A percentile compares a stretch with the other conserved stretches of the same genome.
Evolutionary conservation across 768 basidiomycete species (phyloP).

Genomic region (Boletus vinaceobasis): DNA sequence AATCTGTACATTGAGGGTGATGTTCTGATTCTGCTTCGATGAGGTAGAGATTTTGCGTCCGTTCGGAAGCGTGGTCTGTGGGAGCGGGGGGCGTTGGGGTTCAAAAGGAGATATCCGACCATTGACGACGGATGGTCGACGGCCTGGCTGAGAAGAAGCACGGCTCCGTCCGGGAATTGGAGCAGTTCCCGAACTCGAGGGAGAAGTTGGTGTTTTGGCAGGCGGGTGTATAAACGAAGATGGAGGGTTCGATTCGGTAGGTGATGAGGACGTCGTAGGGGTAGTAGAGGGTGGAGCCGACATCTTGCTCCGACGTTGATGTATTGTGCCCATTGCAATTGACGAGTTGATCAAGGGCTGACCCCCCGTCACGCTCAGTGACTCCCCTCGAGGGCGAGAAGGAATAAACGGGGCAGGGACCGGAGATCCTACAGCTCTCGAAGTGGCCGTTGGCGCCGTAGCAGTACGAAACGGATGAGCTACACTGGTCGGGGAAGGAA

Average conservation of each 20-base stretch:
- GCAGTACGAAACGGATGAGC: conserved; percentile 29
- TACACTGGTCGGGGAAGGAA: conserved; percentile 48
- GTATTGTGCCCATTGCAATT: conserved; percentile 62
- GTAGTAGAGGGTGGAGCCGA: conserved; percentile 53
- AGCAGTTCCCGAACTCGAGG: conserved; percentile 36
- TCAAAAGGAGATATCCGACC: conserved; percentile 53
- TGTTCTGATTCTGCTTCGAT: conserved; percentile 52
- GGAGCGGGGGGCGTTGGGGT: conserved; percentile 49
- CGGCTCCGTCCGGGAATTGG: conserved; percentile 49
- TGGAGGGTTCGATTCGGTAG: conserved; percentile 38
- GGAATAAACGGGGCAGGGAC: conserved; percentile 37
- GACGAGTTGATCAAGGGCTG: conserved; percentile 56
- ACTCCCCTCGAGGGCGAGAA: conserved; percentile 53
- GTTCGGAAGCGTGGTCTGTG: conserved; percentile 39
- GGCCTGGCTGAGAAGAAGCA: conserved; percentile 75
- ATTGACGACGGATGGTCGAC: conserved; percentile 57
- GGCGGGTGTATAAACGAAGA: conserved; percentile 33
- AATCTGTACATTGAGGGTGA: conserved; percentile 40
- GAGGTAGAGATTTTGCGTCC: conserved; percentile 62
- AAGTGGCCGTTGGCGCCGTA: conserved; percentile 14
- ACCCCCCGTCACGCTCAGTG: conserved; percentile 38
- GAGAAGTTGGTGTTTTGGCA: conserved; percentile 36
- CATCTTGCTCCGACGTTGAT: conserved; percentile 61
- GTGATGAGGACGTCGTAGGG: conserved; percentile 26
- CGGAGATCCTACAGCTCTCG: conserved; percentile 49